A percentile compares a stretch with the other conserved stretches of the same genome.
phyloP scores from a whole-genome alignment of 805 yeast species.

The Myxozyma sirexii region DNA sequence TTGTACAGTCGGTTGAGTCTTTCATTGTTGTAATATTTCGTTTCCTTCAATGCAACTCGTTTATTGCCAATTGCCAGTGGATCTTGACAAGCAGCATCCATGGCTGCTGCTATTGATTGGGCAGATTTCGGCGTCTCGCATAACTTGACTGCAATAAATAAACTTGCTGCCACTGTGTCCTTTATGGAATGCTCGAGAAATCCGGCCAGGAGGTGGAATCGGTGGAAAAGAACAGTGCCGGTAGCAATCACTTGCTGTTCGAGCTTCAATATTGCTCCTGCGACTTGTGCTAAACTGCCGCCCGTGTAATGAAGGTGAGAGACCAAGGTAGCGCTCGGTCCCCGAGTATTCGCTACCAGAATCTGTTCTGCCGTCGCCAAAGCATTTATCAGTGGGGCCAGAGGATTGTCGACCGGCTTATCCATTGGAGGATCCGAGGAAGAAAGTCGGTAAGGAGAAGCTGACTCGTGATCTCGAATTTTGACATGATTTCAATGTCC shows the following conservation, averaged over 20 bases:
- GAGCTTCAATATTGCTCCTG: slow-evolving; percentile 25
- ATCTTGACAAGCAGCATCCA: slow-evolving; percentile 18
- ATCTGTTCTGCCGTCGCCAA: slow-evolving; percentile 29
- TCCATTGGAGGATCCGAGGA: no score
- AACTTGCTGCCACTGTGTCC: slow-evolving; percentile 20
- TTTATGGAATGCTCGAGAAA: slow-evolving; percentile 20
- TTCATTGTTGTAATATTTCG: neutral
- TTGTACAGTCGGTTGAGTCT: slow-evolving; percentile 6
- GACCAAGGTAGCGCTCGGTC: slow-evolving; percentile 5
- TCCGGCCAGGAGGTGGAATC: slow-evolving; percentile 28
- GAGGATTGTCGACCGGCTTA: neutral
- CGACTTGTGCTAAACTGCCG: slow-evolving; percentile 24
- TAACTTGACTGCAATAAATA: slow-evolving; percentile 26
- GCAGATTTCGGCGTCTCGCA: slow-evolving; percentile 19
- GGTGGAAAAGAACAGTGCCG: slow-evolving; percentile 27
- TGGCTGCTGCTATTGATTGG: slow-evolving; percentile 15
- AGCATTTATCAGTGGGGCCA: slow-evolving; percentile 18
- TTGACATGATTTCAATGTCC: no score
- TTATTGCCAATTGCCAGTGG: slow-evolving; percentile 17
- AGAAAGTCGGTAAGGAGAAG: no score
- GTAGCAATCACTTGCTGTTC: slow-evolving; percentile 20
- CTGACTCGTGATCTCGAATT: no score
- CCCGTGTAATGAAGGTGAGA: slow-evolving; percentile 23
- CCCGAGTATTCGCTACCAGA: slow-evolving; percentile 9
- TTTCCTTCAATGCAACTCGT: neutral